These are phyloP conservation scores for Antrodiella citrinella DNA, from an alignment of 768 basidiomycete genomes.

Conservation along the genomic window DNA sequence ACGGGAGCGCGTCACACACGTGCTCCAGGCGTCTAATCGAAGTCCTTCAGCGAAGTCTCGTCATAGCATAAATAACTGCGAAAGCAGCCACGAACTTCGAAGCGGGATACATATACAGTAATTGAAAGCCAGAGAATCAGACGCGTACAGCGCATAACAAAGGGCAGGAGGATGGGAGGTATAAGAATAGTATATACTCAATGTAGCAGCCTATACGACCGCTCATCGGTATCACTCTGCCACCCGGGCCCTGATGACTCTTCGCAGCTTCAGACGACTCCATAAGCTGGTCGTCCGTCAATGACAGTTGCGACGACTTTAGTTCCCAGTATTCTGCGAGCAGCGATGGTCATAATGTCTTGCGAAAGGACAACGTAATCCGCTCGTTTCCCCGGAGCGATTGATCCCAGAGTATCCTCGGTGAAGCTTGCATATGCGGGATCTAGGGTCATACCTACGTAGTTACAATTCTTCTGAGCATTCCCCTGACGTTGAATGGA, in stretches of 20 bases:
- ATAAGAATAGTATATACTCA: neutral
- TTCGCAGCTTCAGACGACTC: slow-evolving; percentile 21
- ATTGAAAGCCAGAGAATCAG: no score
- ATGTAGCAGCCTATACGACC: no score
- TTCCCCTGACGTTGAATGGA: neutral
- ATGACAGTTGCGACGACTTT: slow-evolving; percentile 70
- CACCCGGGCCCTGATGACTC: neutral
- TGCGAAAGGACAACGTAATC: slow-evolving; percentile 81
- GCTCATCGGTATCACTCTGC: no score
- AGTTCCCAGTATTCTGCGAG: slow-evolving; percentile 53
- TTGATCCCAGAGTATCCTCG: slow-evolving; percentile 64
- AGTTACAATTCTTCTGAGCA: neutral
- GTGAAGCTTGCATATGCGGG: slow-evolving; percentile 84
- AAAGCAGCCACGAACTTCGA: no score
- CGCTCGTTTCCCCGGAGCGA: slow-evolving; percentile 70
- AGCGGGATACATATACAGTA: no score
- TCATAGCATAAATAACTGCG: no score
- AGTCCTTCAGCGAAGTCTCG: no score
- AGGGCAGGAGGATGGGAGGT: neutral
- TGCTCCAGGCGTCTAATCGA: no score
- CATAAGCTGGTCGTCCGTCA: slow-evolving; percentile 54
- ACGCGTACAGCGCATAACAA: no score
- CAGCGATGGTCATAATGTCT: slow-evolving; percentile 68
- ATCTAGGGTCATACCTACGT: slow-evolving; percentile 81
- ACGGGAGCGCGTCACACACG: no score